Evolutionary conservation across 2,329 filamentous ascomycete species (phyloP), one percentile per base, ranked within the genome.

Genomic region (Aspergillus clavatus): DNA sequence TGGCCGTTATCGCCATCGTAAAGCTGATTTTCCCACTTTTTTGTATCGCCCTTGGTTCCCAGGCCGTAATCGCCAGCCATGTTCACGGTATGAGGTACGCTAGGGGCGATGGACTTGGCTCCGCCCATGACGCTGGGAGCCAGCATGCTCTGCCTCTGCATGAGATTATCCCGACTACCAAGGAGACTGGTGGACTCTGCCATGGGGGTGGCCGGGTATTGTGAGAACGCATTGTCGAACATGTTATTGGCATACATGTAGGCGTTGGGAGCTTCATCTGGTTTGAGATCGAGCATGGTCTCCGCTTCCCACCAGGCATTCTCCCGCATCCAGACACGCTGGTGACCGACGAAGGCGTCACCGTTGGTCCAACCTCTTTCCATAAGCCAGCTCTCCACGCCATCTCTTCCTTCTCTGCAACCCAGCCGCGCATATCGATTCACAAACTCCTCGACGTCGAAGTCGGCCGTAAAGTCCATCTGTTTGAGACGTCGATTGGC

Each of bases 361-460:
- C 93, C 93, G 57, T 98, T 98, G 71, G 89, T 96, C 93, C 93
- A 98, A 1, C 93, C 93, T 47, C 93, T 83, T 69, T 97, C 90
- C 40, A 97, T 78, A 46, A 94, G 78, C 89, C 91, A 98, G 58
- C 80, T 94, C 62, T 97, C 89, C 42, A 96, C 89, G 38, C 91
- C 93, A 51, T 98, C 93, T 51, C 82, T 83, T 45, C 93, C 93
- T 53, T 95, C 89, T 56, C 84, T 81, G 66, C 93, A 98, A 11
- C 93, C 93, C 0, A 98, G 78, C 5, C 81, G 75, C 4, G 82
- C 76, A 63, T 96, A 98, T 36, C 93, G 83, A 56, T 84, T 82
- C 16, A 83, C 80, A 58, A 98, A 97, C 65, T 98, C 93, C 12
- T 95, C 88, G 4, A 90, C 74, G 59, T 98, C 93, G 56, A 97